Evolutionary conservation across 345 rosid genomes (phyloP), one percentile per base, ranked within the genome.

Genomic region (Eucalyptus polyanthemos): DNA sequence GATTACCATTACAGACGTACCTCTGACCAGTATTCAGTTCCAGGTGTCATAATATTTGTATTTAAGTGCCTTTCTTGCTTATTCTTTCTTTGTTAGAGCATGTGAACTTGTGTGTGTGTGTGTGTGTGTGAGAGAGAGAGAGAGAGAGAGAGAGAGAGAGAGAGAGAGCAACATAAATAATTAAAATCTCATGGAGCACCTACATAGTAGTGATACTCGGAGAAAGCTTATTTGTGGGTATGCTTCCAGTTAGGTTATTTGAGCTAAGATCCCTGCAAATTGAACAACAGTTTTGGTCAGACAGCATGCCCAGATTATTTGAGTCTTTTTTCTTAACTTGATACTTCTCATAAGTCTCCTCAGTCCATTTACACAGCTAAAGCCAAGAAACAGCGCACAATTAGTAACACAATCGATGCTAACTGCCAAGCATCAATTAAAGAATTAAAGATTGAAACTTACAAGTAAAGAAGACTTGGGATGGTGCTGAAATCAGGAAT

Each of bases 401-500:
- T 11, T 10, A 27, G 67, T 51, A 40, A 80, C 31, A 8, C 6
- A 50, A 49, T 58, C 5, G 9, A 88, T 65, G 24, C 58, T 27
- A 88, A 54, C 27, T 29, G 50, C 60, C n/a, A 27, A 87, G 31
- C 88, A 87, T 62, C 80, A 42, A 17, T 34, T 27, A 8, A 19
- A 85, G 80, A n/a, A 47, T 34, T 22, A 44, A 34, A 25, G 86
- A 40, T 24, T 31, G 80, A 58, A n/a, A 94, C 97, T 95, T 93
- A 97, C 99, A 98, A 90, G 92, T 98, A 98, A 87, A 96, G 95
- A 92, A 98, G 99, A 9, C 90, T 5, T 27, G 94, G 95, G 58
- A 96, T 94, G 42, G 88, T 88, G 91, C 98, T 98, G 87, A 98
- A 93, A 90, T 98, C 98, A 88, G 99, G 99, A 50, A 98, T 90